Conservation (phyloP, 1,139 yeast species). For the Diutina neorugosa region DNA sequence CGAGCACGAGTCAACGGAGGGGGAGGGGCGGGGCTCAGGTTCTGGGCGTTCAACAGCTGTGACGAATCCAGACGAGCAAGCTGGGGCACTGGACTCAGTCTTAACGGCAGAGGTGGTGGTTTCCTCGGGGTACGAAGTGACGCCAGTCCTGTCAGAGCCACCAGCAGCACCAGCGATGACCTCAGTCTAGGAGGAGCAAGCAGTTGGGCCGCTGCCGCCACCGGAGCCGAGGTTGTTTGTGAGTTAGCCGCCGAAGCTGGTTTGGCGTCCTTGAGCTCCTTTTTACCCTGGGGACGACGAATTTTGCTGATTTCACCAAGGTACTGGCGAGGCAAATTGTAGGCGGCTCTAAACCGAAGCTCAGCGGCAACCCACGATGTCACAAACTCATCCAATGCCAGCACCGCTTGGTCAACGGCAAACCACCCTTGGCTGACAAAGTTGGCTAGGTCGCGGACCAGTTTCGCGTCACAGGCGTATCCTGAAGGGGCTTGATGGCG, state of each 20-base stretch:
- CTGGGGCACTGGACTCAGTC: not conserved
- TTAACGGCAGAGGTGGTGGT: not conserved
- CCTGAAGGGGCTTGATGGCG: constrained; percentile 27
- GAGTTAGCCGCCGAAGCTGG: not conserved
- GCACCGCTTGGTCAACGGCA: constrained; percentile 15
- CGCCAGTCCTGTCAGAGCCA: not conserved
- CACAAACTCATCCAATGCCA: constrained; percentile 23
- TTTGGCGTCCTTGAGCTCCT: not conserved
- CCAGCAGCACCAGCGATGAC: constrained; percentile 1
- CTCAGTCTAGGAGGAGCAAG: not conserved
- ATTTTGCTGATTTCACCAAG: not conserved
- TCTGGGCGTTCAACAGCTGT: not conserved
- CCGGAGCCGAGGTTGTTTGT: not conserved
- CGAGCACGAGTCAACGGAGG: not conserved
- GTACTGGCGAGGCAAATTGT: constrained; percentile 16
- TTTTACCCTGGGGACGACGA: not conserved
- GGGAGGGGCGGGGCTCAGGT: not conserved
- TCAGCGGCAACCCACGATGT: constrained; percentile 25
- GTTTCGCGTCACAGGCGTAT: constrained; percentile 21
- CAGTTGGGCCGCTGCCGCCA: not conserved
- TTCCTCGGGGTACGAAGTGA: not conserved
- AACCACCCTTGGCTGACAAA: constrained; percentile 18
- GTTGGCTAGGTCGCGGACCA: constrained; percentile 26
- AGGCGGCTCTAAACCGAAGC: constrained; percentile 22
- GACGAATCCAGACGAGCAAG: not conserved